Percentiles rank a stretch among this genome's conserved stretches.
Evolutionary conservation across 805 yeast species (phyloP).

Genomic region (Nakazawaea peltata): DNA sequence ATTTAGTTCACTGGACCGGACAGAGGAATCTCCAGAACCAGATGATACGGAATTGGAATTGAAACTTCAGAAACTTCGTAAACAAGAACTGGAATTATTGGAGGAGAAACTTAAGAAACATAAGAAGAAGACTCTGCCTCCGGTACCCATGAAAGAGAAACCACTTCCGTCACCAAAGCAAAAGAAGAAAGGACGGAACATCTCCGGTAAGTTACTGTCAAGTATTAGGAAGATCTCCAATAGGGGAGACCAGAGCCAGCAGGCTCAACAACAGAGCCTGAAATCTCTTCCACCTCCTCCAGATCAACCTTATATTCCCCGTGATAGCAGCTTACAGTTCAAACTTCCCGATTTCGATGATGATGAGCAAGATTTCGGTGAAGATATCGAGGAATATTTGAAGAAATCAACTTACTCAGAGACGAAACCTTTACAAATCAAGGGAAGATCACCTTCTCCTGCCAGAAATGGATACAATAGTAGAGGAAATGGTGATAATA

Average conservation of each 20-base stretch:
- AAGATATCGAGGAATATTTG: conserved; percentile 5
- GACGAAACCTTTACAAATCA: conserved; percentile 4
- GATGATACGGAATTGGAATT: conserved; percentile 5
- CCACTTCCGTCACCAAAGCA: neutral
- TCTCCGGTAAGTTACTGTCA: conserved; percentile 6
- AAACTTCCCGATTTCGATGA: conserved; percentile 9
- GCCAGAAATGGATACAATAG: neutral
- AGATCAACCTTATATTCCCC: conserved; percentile 1
- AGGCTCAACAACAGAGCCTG: too few species aligned
- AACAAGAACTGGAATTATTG: conserved; percentile 4
- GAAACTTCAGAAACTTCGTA: conserved; percentile 8
- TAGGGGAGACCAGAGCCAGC: too few species aligned
- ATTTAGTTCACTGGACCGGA: neutral
- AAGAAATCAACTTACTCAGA: conserved; percentile 5
- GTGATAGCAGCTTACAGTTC: conserved; percentile 3
- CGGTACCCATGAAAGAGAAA: conserved; percentile 4
- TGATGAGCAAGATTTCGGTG: conserved; percentile 4
- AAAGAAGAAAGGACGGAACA: conserved; percentile 3
- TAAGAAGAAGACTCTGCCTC: neutral
- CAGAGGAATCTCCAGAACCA: neutral
- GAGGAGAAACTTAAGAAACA: conserved; percentile 3
- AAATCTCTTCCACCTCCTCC: neutral
- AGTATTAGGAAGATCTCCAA: conserved; percentile 6
- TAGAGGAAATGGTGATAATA: neutral
- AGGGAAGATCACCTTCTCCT: conserved; percentile 1